Evolutionary conservation across 306 rosid species (phyloP).

Genomic region (Glycine soja): DNA sequence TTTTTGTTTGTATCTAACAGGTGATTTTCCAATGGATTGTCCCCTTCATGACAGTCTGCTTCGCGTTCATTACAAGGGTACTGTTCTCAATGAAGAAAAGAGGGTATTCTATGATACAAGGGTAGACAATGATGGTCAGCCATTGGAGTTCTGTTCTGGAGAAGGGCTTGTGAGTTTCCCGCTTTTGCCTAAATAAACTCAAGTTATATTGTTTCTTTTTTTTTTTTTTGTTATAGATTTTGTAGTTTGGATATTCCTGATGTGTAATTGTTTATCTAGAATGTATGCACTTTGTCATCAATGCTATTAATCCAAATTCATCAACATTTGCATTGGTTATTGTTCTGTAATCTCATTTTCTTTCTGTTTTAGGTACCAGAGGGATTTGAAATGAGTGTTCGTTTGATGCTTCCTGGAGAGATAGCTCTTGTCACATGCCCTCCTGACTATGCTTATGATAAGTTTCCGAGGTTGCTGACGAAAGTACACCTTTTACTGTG

Average conservation of each 20-base stretch:
- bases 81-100: conserved; percentile 72
- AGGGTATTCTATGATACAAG: conserved; percentile 81
- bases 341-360: conserved; percentile 23
- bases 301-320: conserved; percentile 36
- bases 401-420: conserved; percentile 97
- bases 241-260: conserved; percentile 3
- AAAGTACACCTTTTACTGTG: conserved; percentile 22
- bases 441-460: conserved; percentile 97
- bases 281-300: conserved; percentile 21
- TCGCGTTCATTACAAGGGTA: conserved; percentile 90
- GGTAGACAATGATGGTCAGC: conserved; percentile 83
- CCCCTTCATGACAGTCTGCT: conserved; percentile 97
- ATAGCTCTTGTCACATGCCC: conserved; percentile 87
- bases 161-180: conserved; percentile 92
- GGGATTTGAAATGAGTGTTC: conserved; percentile 96
- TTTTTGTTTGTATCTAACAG: conserved; percentile 57
- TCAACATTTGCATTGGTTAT: conserved; percentile 21
- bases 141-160: conserved; percentile 93
- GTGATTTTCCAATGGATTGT: conserved; percentile 99
- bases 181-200: conserved; percentile 36
- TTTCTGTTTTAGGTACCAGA: conserved; percentile 72
- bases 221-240: conserved; percentile 22
- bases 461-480: conserved; percentile 73
- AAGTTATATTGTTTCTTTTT: conserved; percentile 8
- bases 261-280: conserved; percentile 13